Evolutionary conservation across 2,329 filamentous ascomycete species (phyloP).

Genomic region (Penicillium sclerotiorum): DNA sequence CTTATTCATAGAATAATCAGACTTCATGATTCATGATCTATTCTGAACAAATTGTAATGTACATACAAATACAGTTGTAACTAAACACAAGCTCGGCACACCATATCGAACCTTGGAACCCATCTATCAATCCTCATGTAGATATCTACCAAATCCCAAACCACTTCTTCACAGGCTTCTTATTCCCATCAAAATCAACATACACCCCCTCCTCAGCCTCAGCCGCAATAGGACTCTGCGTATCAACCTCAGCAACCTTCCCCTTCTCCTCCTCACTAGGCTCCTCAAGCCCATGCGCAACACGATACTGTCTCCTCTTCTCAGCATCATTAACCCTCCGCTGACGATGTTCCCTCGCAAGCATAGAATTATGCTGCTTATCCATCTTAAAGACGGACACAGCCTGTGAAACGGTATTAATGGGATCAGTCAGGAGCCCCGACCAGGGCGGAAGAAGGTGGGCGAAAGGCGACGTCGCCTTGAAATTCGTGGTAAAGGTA

Average conservation of each 20-base stretch:
- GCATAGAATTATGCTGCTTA: constrained; percentile 68
- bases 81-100: not conserved
- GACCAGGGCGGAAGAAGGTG: constrained; percentile 74
- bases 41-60: too few relatives aligned
- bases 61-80: not conserved
- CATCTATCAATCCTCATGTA: not conserved
- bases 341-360: constrained; percentile 71
- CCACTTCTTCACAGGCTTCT: constrained; percentile 72
- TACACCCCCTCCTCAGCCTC: constrained; percentile 27
- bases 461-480: constrained; percentile 73
- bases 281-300: constrained; percentile 77
- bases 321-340: constrained; percentile 79
- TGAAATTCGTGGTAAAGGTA: constrained; percentile 79
- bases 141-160: constrained; percentile 71
- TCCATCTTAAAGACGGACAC: constrained; percentile 76
- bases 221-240: constrained; percentile 43
- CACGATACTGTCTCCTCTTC: constrained; percentile 82
- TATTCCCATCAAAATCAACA: constrained; percentile 47
- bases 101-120: not conserved
- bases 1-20: constrained; percentile 11
- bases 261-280: constrained; percentile 37
- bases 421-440: constrained; percentile 69
- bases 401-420: constrained; percentile 66
- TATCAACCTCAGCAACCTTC: constrained; percentile 35
- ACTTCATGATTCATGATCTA: constrained; percentile 15